phyloP scores from a whole-genome alignment of 148 eudicot species.

The Camellia sinensis region DNA sequence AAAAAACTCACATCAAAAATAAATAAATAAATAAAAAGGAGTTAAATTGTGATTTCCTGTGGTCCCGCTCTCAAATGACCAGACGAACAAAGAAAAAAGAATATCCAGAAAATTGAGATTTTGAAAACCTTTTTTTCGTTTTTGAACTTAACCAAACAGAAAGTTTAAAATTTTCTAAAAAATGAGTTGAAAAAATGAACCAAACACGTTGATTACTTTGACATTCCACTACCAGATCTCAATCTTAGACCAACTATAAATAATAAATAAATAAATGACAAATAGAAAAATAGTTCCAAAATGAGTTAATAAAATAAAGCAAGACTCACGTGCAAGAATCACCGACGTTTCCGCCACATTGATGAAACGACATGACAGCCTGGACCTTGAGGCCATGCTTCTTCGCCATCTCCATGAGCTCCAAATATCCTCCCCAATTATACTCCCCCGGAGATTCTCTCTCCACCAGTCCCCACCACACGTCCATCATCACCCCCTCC shows the following conservation, averaged over 20 bases:
- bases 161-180: too few species aligned
- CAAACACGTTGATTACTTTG: too few species aligned
- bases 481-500: slow-evolving; percentile 91
- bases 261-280: neutral
- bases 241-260: neutral
- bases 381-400: slow-evolving; percentile 75
- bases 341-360: slow-evolving; percentile 93
- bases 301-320: neutral
- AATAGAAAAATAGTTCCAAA: neutral
- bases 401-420: slow-evolving; percentile 70
- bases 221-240: neutral
- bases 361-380: slow-evolving; percentile 92
- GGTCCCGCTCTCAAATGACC: too few species aligned
- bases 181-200: too few species aligned
- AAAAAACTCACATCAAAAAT: too few species aligned
- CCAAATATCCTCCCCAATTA: slow-evolving; percentile 80
- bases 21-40: too few species aligned
- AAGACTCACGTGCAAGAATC: slow-evolving; percentile 76
- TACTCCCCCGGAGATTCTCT: slow-evolving; percentile 67
- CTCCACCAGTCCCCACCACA: slow-evolving; percentile 98
- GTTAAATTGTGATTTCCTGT: too few species aligned
- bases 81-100: too few species aligned
- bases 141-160: too few species aligned
- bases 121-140: too few species aligned
- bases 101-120: too few species aligned